Conservation (phyloP, 2,329 filamentous ascomycete species). For the Endothia cerciana region DNA sequence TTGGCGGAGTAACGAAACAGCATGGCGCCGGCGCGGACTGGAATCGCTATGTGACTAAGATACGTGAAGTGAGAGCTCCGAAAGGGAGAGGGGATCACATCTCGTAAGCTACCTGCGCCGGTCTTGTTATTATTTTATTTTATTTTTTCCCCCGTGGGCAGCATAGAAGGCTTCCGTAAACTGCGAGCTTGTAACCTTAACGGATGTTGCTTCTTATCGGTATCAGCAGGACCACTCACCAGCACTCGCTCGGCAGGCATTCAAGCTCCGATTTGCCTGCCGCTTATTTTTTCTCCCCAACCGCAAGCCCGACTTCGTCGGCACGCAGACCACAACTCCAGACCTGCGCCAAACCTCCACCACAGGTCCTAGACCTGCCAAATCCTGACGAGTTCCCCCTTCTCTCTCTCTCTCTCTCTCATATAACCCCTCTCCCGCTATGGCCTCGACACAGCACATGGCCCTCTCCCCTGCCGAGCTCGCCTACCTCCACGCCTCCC, state of each 20-base stretch:
- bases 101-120: not conserved
- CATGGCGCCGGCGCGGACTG: not conserved
- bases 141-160: not conserved
- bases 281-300: constrained; percentile 18
- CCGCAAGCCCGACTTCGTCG: constrained; percentile 7
- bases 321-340: not conserved
- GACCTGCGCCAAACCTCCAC: not conserved
- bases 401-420: not conserved
- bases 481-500: constrained; percentile 88
- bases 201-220: constrained; percentile 3
- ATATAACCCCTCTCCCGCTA: constrained; percentile 40
- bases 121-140: no score
- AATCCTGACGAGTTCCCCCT: not conserved
- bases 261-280: constrained; percentile 20
- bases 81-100: not conserved
- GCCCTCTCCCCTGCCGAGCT: constrained; percentile 94
- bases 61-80: not conserved
- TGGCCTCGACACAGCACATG: constrained; percentile 69
- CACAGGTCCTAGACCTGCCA: not conserved
- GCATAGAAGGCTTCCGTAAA: no score
- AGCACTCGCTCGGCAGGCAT: constrained; percentile 18
- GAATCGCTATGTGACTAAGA: no score
- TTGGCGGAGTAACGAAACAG: not conserved
- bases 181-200: not conserved
- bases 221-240: not conserved